These are phyloP conservation scores for Hemisphaericaspora lyxosophila DNA, from an alignment of 1,139 yeast species.

Conservation along the genomic window DNA sequence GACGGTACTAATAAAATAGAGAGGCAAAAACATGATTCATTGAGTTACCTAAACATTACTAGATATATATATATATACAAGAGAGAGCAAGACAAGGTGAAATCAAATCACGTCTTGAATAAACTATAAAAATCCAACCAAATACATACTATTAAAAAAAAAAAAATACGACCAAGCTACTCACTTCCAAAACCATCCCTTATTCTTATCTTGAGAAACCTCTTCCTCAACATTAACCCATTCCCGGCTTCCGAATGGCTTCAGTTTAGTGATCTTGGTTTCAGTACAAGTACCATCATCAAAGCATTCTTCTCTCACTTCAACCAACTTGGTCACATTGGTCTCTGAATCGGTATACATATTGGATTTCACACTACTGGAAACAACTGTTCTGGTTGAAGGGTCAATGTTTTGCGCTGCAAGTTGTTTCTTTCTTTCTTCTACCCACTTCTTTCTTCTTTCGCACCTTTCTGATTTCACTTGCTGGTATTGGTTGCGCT, in stretches of 20 bases:
- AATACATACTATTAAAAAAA: background rate
- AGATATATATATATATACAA: slow-evolving; percentile 1
- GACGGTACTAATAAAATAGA: no score
- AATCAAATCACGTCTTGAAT: no score
- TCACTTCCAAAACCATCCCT: slow-evolving; percentile 26
- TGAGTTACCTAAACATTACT: no score
- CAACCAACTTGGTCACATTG: slow-evolving; percentile 53
- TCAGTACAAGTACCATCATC: slow-evolving; percentile 63
- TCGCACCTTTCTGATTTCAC: slow-evolving; percentile 23
- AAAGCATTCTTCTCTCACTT: slow-evolving; percentile 52
- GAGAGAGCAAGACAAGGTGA: no score
- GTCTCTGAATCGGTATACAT: slow-evolving; percentile 53
- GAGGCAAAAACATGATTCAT: no score
- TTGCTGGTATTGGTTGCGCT: slow-evolving; percentile 47
- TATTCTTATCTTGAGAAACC: slow-evolving; percentile 9
- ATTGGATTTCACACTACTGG: slow-evolving; percentile 49
- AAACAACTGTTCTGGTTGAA: slow-evolving; percentile 40
- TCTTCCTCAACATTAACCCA: slow-evolving; percentile 32
- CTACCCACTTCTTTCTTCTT: slow-evolving; percentile 6
- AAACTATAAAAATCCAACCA: background rate
- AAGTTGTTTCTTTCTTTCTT: slow-evolving; percentile 9
- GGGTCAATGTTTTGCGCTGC: slow-evolving; percentile 1
- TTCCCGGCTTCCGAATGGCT: slow-evolving; percentile 33
- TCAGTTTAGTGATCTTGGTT: slow-evolving; percentile 37
- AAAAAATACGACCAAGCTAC: background rate